phyloP scores from a whole-genome alignment of 169 alveolate species.

The Eimeria acervulina region DNA sequence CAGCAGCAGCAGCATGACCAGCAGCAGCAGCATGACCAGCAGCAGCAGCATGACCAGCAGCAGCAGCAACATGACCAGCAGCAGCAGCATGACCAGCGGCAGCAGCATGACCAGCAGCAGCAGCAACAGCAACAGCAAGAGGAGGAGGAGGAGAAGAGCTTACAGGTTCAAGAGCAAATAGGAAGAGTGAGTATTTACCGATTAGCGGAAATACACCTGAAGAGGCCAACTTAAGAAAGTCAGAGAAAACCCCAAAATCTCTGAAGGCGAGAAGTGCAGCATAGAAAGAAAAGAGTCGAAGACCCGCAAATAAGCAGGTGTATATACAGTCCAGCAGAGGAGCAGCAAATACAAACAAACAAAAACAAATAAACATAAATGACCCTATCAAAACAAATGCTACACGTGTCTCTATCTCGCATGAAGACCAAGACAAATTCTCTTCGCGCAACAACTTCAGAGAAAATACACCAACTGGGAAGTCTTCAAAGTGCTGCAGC shows the following conservation, averaged over 20 bases:
- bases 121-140: too few species aligned
- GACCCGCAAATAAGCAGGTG: constrained; percentile 21
- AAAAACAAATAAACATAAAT: constrained; percentile 10
- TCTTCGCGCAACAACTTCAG: neutral
- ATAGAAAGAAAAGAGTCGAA: constrained; percentile 67
- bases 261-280: constrained; percentile 69
- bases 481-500: neutral
- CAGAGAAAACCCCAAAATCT: constrained; percentile 69
- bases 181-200: constrained; percentile 45
- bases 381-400: constrained; percentile 44
- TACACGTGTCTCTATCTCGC: neutral
- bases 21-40: too few species aligned
- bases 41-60: too few species aligned
- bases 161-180: constrained; percentile 73
- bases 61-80: too few species aligned
- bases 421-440: constrained; percentile 17
- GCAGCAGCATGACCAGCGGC: too few species aligned
- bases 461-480: constrained; percentile 51
- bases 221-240: constrained; percentile 25
- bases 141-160: neutral
- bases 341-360: too few species aligned
- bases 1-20: neutral
- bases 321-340: constrained; percentile 57
- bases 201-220: neutral
- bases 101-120: too few species aligned